Base-by-base conservation (phyloP, 352 stramenopile genomes). In the Pythium aphanidermatum region DNA sequence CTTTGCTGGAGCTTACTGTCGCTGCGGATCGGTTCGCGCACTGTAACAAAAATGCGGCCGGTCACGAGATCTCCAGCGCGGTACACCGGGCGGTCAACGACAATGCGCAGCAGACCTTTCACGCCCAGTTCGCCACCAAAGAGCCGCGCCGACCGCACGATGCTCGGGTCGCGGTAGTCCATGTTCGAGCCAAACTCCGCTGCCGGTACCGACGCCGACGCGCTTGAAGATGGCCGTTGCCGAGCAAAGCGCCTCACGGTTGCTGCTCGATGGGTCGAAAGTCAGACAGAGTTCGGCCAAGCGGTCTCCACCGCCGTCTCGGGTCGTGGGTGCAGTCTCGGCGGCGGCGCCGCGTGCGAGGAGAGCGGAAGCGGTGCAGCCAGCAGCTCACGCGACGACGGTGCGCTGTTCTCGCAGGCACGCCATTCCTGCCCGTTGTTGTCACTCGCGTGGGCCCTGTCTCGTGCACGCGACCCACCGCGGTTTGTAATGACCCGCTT, bases 71-170 rank as follows among this genome's bases (percentile, higher is more conserved):
- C 74, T 10, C 74, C 74, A 4, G 68, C 70, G 36, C 63, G 55
- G 47, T 83, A 86, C 46, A 80, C 74, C 46, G 61, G 51, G 36
- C 71, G 73, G 46, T 86, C 74, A n/a, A 83, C 51, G 5, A 58
- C 63, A 37, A 86, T 63, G 58, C 70, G 63, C 31, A 86, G 56
- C 37, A 83, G 63, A 43, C 74, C 74, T 51, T 80, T 80, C 13
- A 86, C 69, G 38, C 70, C 70, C 29, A 86, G 79, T 46, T 82
- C 68, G 30, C 68, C 73, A 20, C 60, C 65, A 41, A 85, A 83
- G 25, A 58, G 55, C 13, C 55, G 44, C 8, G 55, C 40, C 3
- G 44, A 58, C 27, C 55, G 55, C 31, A 59, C 49, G 19, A 59
- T 64, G 33, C 48, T 63, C 20, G 55, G 47, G 32, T 63, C 48